These are phyloP conservation scores for Drechmeria coniospora DNA, from an alignment of 2,329 filamentous ascomycete species.

Conservation along the genomic window DNA sequence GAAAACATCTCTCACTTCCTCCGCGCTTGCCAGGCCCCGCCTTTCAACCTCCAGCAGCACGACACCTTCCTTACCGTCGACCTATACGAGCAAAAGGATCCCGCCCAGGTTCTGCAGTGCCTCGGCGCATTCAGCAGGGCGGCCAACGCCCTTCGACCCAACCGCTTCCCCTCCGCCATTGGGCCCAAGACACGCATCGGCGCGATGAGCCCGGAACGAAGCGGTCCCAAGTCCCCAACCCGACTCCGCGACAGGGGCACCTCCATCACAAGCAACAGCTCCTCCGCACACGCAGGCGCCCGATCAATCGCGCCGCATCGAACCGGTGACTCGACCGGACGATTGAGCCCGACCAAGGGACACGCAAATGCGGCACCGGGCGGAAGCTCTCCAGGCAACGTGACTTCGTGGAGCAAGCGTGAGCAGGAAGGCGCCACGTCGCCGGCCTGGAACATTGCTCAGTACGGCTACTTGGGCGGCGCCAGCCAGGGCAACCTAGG, in stretches of 20 bases:
- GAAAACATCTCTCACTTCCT: constrained; percentile 98
- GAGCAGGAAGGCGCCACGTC: constrained; percentile 65
- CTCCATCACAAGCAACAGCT: constrained; percentile 44
- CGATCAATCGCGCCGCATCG: constrained; percentile 26
- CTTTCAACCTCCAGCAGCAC: constrained; percentile 78
- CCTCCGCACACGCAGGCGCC: constrained; percentile 29
- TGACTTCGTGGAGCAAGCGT: constrained; percentile 84
- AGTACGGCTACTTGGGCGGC: constrained; percentile 97
- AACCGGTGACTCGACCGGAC: constrained; percentile 41
- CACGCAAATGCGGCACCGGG: constrained; percentile 27
- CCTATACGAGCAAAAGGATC: constrained; percentile 88
- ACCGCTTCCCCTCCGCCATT: constrained; percentile 58
- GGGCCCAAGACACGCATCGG: constrained; percentile 50
- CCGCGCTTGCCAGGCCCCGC: constrained; percentile 68
- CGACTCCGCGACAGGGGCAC: constrained; percentile 29
- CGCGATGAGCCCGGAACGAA: constrained; percentile 49
- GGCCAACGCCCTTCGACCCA: constrained; percentile 59
- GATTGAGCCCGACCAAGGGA: constrained; percentile 48
- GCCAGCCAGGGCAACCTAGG: constrained; percentile 92
- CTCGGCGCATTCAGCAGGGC: constrained; percentile 81
- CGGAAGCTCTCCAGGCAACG: constrained; percentile 34
- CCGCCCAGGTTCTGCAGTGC: constrained; percentile 88
- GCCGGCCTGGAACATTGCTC: constrained; percentile 95
- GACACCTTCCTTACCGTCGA: constrained; percentile 96
- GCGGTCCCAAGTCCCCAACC: constrained; percentile 33